A percentile compares a stretch with the other conserved stretches of the same genome.
Conservation (phyloP, 2,329 filamentous ascomycete species). For the Cercospora canescens region DNA sequence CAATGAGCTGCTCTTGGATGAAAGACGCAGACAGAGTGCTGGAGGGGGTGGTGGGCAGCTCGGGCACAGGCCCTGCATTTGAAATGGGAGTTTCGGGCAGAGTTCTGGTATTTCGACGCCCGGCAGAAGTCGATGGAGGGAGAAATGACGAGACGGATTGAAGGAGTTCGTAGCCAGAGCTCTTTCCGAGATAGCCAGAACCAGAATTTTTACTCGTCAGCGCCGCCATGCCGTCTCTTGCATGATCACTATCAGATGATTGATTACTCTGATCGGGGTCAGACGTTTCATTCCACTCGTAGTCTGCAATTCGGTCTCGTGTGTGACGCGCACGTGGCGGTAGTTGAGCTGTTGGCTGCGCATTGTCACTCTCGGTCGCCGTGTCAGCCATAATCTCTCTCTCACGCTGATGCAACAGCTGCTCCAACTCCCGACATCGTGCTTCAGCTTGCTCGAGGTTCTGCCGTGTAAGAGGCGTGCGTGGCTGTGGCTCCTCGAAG, state of each 20-base stretch:
- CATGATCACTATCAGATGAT: slow-evolving; percentile 13
- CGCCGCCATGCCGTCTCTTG: slow-evolving; percentile 14
- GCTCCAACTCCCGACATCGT: slow-evolving; percentile 32
- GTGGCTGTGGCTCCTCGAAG: slow-evolving; percentile 37
- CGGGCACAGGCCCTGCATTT: not conserved
- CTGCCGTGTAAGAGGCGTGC: slow-evolving; percentile 39
- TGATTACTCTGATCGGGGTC: slow-evolving; percentile 9
- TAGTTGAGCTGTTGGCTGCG: not conserved
- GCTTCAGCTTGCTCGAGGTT: slow-evolving; percentile 39
- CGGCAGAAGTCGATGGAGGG: slow-evolving; percentile 4
- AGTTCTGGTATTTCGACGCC: not conserved
- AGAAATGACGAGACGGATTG: slow-evolving; percentile 21
- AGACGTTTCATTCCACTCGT: slow-evolving; percentile 12
- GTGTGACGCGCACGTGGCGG: not conserved
- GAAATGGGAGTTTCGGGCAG: not conserved
- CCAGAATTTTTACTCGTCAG: slow-evolving; percentile 10
- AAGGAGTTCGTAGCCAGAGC: slow-evolving; percentile 18
- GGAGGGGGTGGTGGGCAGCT: not conserved
- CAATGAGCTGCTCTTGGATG: slow-evolving; percentile 16
- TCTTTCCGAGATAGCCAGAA: slow-evolving; percentile 20
- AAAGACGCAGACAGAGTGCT: not conserved
- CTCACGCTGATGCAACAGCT: slow-evolving; percentile 25
- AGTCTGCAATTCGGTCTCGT: slow-evolving; percentile 2
- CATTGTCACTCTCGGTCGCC: not conserved
- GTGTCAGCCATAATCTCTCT: not conserved